Evolutionary conservation across 441 rosid species (phyloP), one percentile per base, ranked within the genome.

Genomic region (Raphanus hybrid): DNA sequence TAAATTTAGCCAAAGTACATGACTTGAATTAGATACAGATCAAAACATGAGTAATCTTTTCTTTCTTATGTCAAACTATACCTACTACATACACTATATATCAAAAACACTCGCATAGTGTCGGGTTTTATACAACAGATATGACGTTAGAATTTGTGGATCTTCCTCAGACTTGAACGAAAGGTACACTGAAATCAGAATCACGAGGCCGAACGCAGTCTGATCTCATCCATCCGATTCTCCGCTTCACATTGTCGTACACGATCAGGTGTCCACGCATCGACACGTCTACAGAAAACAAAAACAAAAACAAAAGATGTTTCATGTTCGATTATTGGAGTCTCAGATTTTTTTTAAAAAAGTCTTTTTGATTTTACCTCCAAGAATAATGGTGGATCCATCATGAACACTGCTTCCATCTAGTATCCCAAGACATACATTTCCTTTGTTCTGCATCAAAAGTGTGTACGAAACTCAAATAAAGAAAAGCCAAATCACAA

Each of bases 341-440:
- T 45, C 58, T 48, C 11, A 34, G 11, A 70, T 15, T 59, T 16
- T 16, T 16, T 16, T 16, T 16, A 11, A 15, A 59, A 8, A 14
- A 64, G 4, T 15, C 23, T 26, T 29, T n/a, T 6, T 23, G 4
- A 5, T 11, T 59, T 67, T 84, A 95, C 99, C 98, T 85, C 99
- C 98, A n/a, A 95, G 87, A 84, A 95, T 87, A 75, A 82, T 87
- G 35, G 94, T 85, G 69, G 94, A 87, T 66, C 98, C 98, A 82
- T 88, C 94, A 78, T 86, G 88, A 67, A 91, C 91, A 73, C 77
- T 64, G 83, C 92, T 92, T 83, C 97, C 96, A 75, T 94, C 96
- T 67, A 94, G 91, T 78, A 94, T 89, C 52, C 99, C 98, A 77
- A 95, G 85, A 85, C 99, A 95, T 6, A 90, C 85, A 73, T 87